Base-by-base conservation (phyloP, 2,329 filamentous ascomycete species). In the Leptographium procerum region DNA sequence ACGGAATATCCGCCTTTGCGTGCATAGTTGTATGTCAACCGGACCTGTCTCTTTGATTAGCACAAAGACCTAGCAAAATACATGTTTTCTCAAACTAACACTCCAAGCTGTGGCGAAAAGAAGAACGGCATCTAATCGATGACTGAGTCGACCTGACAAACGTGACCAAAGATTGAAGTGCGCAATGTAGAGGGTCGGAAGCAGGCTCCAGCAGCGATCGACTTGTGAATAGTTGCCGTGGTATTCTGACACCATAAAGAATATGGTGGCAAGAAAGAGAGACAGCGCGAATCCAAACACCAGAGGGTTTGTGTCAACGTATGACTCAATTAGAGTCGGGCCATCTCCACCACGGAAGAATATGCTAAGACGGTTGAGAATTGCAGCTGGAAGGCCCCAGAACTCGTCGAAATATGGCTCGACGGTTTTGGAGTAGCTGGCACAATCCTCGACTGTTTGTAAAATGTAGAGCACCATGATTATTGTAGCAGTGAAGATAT, bases 211-310 rank as follows among this genome's bases (percentile, higher is more conserved):
- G 65, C 87, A 75, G 54, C 94, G 84, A 71, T 99, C 94, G 48
- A 99, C 86, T 73, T 99, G 94, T n/a, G 91, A 96, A 71, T 91
- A 96, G 72, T 99, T 99, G 67, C 81, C 82, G 73, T 95, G 97
- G 74, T 90, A 73, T 71, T 97, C 92, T 1, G 91, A 89, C 6
- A 84, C 75, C 34, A 92, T 67, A 28, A 96, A 75, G 66, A 95
- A 88, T 31, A 94, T 67, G 6, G 80, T 79, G 1, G 84, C 84
- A n/a, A 95, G 71, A 47, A 84, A 77, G 22, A 95, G 65, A 3
- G 88, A 87, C 57, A 89, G 81, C 0, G 83, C 86, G 63, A 95
- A 79, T 3, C 83, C 88, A 1, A 83, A 85, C 31, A 96, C 78
- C 48, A 96, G 75, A 0, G 94, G 94, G 69, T 99, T 97, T 22